Percentiles rank a stretch among this genome's conserved stretches.
These are phyloP conservation scores for Liriodendron chinense DNA, from an alignment of 164 flowering plant species.

Conservation along the genomic window DNA sequence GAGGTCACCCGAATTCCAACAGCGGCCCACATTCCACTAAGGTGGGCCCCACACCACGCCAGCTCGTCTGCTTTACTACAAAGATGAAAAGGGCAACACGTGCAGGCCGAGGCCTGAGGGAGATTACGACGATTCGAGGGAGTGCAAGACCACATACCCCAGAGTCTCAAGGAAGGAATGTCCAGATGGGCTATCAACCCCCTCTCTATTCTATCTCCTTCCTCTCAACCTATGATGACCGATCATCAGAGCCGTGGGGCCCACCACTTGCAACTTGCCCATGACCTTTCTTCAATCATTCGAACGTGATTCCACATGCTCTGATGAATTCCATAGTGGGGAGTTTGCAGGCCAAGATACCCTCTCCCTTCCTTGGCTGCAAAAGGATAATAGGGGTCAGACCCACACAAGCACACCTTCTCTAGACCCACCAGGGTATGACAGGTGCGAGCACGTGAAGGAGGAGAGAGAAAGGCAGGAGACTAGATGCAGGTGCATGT, in stretches of 20 bases:
- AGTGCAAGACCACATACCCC: background rate
- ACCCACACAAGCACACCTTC: background rate
- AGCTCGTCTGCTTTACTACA: constrained; percentile 1
- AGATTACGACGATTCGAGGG: constrained; percentile 11
- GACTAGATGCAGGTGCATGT: too few species aligned
- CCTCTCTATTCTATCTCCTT: background rate
- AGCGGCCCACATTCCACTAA: background rate
- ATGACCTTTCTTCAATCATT: constrained; percentile 16
- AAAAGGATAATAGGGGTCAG: background rate
- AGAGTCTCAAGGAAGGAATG: background rate
- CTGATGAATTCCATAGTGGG: background rate
- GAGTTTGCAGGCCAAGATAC: background rate
- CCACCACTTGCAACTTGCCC: constrained; percentile 19
- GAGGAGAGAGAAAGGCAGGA: too few species aligned
- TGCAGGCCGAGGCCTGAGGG: constrained; percentile 7
- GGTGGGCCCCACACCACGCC: too few species aligned
- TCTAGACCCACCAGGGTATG: too few species aligned
- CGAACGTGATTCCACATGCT: constrained; percentile 15
- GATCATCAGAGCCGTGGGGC: constrained; percentile 2
- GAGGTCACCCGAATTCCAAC: background rate
- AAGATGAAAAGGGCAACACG: constrained; percentile 19
- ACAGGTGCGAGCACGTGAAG: too few species aligned
- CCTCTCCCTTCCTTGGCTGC: background rate
- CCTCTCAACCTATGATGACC: background rate
- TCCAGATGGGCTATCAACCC: background rate